Base-by-base conservation (phyloP, 352 stramenopile genomes). In the Aphanomyces invadans region DNA sequence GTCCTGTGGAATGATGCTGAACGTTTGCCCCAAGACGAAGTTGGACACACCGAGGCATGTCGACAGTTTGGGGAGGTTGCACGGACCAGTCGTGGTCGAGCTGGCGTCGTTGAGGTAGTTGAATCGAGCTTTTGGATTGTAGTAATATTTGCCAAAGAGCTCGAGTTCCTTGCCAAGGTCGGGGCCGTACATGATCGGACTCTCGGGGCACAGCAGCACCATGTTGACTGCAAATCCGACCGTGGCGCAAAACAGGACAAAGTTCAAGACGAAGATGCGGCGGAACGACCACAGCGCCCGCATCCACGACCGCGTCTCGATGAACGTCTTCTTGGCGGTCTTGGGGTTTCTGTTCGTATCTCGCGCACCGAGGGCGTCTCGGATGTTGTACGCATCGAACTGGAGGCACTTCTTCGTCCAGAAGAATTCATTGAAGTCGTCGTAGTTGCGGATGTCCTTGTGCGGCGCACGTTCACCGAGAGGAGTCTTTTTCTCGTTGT, bases 371-470 rank as follows among this genome's bases (percentile, higher is more conserved):
- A 90, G 89, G 7, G 84, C 80, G 45, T 88, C 82, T 29, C 71
- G 70, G 44, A 93, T 90, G 23, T 59, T 83, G 33, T 73, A 78
- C 7, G 70, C 53, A 55, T 88, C 86, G 73, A 76, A 93, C 72
- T 90, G 90, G 42, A 93, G 65, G 44, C 82, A 90, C 62, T 89
- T 90, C 62, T 93, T 93, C 62, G 59, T 87, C 84, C 84, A 92
- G 65, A 92, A 92, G 45, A 92, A 92, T 72, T 92, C 84, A 68
- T 92, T 92, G 48, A 90, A 92, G 61, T 92, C 84, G 46, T 92
- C 84, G 68, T 92, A 92, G 71, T 90, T 90, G 23, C 84, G 79
- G 33, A 93, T 89, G 60, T 93, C 78, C 3, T 65, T 36, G 65
- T 93, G 84, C 19, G 81, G 62, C 10, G 84, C 82, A 4, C 84